A percentile compares a stretch with the other conserved stretches of the same genome.
Conservation (phyloP, 2,329 filamentous ascomycete species). For the Orbilia ellipsospora region DNA sequence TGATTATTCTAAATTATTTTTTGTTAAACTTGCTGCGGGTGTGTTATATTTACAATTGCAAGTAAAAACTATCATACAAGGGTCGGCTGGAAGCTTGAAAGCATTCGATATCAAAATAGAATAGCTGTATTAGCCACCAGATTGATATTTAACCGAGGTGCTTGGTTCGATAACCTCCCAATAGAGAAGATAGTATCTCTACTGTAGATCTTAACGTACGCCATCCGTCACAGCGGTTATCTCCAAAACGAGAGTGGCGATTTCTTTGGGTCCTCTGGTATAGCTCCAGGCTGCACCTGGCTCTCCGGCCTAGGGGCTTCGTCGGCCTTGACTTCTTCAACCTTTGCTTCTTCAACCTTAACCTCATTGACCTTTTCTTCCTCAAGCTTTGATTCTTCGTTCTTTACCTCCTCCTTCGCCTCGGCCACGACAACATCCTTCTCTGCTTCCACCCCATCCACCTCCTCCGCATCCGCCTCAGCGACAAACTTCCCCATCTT, state of each 20-base stretch:
- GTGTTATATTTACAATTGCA: conserved; percentile 17
- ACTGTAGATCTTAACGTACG: no score
- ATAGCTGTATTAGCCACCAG: no score
- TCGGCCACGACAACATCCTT: conserved; percentile 3
- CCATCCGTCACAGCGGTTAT: background rate
- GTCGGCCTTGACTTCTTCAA: background rate
- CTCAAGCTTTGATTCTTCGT: background rate
- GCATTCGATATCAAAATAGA: no score
- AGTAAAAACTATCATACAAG: background rate
- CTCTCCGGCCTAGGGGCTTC: background rate
- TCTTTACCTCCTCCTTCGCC: background rate
- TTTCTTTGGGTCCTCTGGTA: background rate
- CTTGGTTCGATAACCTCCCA: no score
- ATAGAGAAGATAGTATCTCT: no score
- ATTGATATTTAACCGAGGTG: no score
- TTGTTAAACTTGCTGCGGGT: background rate
- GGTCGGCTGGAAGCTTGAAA: no score
- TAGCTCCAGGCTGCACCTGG: background rate
- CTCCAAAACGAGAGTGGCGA: conserved; percentile 10
- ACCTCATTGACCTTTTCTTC: background rate
- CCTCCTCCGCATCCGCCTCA: background rate
- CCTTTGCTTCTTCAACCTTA: conserved; percentile 8
- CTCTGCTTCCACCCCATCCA: background rate
- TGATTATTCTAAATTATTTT: no score
- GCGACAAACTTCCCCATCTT: conserved; percentile 41